Evolutionary conservation across 2,329 filamentous ascomycete genomes (phyloP), one percentile per base, ranked within the genome.

Genomic region (Trichoderma pleuroti): DNA sequence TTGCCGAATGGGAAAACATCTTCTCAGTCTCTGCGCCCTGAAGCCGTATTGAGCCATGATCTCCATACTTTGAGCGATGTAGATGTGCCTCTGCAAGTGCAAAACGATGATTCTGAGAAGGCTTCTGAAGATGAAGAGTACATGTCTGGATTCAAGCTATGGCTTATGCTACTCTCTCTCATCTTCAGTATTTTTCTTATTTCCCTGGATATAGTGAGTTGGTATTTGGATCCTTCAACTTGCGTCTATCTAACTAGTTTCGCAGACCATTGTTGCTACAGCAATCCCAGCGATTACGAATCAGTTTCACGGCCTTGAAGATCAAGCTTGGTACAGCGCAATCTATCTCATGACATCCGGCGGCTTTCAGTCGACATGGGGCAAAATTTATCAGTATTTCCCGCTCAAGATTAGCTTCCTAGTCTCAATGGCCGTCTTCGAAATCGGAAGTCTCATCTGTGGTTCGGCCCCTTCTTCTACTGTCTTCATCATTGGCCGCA

Each of bases 301-400:
- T 72, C 79, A 83, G 24, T 84, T 84, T 75, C 76, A 82, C 34
- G 78, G 81, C 42, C 79, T 86, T 7, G 77, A 79, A 28, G 81
- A 86, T 65, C 80, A 86, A 14, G 82, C 83, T 11, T 88, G 87
- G 86, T 88, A 88, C 73, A 85, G 84, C 5, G 80, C 83, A 14
- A 83, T 83, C 26, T 86, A 81, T 72, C 83, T 85, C 70, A 76
- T 85, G 65, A 82, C 81, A 6, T 72, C 81, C 14, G 82, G 78
- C 1, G 78, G 76, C 54, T 79, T 81, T 72, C 81, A 83, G 73
- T 77, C 80, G 3, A 75, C 77, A 46, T 83, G 78, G 76, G 82
- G 82, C 34, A 84, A 84, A 30, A 77, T 77, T 0, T 83, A 81
- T 73, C 82, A 80, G 59, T 85, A 84, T 74, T 87, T 87, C 72